Conservation (phyloP, 257 asterid genomes). For the Scutellaria galericulata region DNA sequence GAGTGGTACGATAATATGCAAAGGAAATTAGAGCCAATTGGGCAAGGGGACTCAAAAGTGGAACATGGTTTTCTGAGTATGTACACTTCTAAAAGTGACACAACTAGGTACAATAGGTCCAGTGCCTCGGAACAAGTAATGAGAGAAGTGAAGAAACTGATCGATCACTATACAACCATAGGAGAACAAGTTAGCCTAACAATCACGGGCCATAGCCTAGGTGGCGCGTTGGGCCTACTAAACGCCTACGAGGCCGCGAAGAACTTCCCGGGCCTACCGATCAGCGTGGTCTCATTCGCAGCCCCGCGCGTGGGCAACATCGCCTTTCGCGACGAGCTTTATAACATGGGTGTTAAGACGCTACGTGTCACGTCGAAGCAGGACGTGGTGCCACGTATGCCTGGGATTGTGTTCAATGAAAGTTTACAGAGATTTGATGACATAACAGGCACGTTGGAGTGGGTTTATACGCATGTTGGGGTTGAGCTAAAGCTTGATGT, state of each 20-base stretch:
- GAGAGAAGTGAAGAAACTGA: constrained; percentile 48
- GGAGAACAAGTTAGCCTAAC: constrained; percentile 72
- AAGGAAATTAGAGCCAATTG: constrained; percentile 58
- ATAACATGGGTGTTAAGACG: constrained; percentile 64
- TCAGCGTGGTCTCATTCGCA: constrained; percentile 66
- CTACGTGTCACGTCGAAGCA: constrained; percentile 64
- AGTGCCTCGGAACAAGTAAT: constrained; percentile 85
- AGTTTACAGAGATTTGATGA: constrained; percentile 74
- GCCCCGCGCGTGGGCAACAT: constrained; percentile 86
- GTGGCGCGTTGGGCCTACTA: constrained; percentile 73
- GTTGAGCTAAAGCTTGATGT: constrained; percentile 68
- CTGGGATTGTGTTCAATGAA: constrained; percentile 71
- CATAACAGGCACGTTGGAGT: constrained; percentile 70
- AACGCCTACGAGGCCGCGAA: constrained; percentile 79
- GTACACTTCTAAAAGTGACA: constrained; percentile 61
- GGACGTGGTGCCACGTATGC: constrained; percentile 75
- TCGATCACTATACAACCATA: constrained; percentile 42
- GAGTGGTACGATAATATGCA: constrained; percentile 87
- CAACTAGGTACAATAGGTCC: constrained; percentile 65
- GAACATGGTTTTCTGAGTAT: constrained; percentile 83
- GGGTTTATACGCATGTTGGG: constrained; percentile 87
- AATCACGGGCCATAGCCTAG: constrained; percentile 77
- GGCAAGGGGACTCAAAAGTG: constrained; percentile 63
- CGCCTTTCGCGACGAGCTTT: constrained; percentile 74
- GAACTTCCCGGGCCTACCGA: constrained; percentile 55